These are phyloP conservation scores for Kandelia obovata DNA, from an alignment of 345 rosid genomes.

Conservation along the genomic window DNA sequence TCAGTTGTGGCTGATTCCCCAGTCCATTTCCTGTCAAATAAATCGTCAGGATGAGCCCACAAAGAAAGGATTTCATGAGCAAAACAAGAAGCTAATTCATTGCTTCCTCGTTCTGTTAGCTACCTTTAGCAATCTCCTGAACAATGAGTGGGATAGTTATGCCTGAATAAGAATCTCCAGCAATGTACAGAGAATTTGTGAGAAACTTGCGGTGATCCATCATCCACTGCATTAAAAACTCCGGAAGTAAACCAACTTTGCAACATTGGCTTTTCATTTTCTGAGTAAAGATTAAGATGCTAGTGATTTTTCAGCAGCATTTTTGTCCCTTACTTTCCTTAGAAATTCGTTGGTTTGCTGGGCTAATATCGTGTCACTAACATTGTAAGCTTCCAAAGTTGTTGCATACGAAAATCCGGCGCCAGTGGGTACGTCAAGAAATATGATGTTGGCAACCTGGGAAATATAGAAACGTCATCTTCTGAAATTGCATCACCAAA, in stretches of 20 bases:
- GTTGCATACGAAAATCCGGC: constrained; percentile 36
- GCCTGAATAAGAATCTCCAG: constrained; percentile 43
- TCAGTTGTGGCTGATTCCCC: constrained; percentile 9
- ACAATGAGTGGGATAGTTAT: neutral
- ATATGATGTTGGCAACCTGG: constrained; percentile 32
- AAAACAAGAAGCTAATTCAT: neutral
- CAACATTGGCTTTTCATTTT: neutral
- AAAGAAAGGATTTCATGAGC: neutral
- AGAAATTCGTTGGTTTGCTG: constrained; percentile 18
- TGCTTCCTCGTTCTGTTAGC: neutral
- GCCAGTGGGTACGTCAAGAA: constrained; percentile 32
- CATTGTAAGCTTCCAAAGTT: constrained; percentile 11
- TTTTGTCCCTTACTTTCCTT: constrained; percentile 18
- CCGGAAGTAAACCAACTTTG: neutral
- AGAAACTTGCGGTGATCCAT: constrained; percentile 26
- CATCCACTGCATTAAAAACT: constrained; percentile 36
- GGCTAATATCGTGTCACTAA: constrained; percentile 15
- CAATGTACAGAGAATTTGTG: constrained; percentile 32
- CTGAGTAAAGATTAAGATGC: too few relatives aligned
- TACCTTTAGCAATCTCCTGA: constrained; percentile 2
- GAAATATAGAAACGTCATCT: neutral
- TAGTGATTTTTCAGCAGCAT: too few relatives aligned
- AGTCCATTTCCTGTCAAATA: constrained; percentile 7
- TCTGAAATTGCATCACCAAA: too few relatives aligned
- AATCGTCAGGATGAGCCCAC: neutral